Conservation (phyloP, 176 grass and related monocot species). For the Olyra latifolia region DNA sequence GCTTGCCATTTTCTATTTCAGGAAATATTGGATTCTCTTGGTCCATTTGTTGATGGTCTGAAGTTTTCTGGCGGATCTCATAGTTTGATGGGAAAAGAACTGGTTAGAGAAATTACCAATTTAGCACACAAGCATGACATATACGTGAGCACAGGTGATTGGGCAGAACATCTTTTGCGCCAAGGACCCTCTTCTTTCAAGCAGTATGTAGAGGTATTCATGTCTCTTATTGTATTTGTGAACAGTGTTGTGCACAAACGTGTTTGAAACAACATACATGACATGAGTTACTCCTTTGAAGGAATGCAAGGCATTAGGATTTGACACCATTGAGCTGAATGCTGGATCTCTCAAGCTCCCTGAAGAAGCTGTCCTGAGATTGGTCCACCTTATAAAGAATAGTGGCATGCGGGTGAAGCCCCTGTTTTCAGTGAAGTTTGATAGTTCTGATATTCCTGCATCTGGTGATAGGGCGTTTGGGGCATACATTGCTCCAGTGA, state of each 20-base stretch:
- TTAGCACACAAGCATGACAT: slow-evolving; percentile 87
- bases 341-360: slow-evolving; percentile 77
- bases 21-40: slow-evolving; percentile 65
- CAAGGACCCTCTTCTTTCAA: slow-evolving; percentile 82
- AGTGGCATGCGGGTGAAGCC: slow-evolving; percentile 60
- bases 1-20: slow-evolving; percentile 9
- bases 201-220: slow-evolving; percentile 74
- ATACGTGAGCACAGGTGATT: slow-evolving; percentile 96
- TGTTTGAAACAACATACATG: neutral
- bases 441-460: slow-evolving; percentile 72
- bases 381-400: slow-evolving; percentile 71
- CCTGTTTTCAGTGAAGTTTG: slow-evolving; percentile 83
- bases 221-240: neutral
- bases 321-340: slow-evolving; percentile 92
- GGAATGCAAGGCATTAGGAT: slow-evolving; percentile 89
- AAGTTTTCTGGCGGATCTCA: slow-evolving; percentile 93
- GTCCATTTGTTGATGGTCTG: slow-evolving; percentile 77
- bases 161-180: slow-evolving; percentile 83
- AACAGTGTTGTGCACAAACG: neutral
- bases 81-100: slow-evolving; percentile 64
- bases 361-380: slow-evolving; percentile 81
- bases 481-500: slow-evolving; percentile 59
- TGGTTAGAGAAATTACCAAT: slow-evolving; percentile 75
- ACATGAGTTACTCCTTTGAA: slow-evolving; percentile 15
- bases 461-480: slow-evolving; percentile 78